These are phyloP conservation scores for Fusarium sp. DNA, from an alignment of 2,329 filamentous ascomycete genomes.

Conservation along the genomic window DNA sequence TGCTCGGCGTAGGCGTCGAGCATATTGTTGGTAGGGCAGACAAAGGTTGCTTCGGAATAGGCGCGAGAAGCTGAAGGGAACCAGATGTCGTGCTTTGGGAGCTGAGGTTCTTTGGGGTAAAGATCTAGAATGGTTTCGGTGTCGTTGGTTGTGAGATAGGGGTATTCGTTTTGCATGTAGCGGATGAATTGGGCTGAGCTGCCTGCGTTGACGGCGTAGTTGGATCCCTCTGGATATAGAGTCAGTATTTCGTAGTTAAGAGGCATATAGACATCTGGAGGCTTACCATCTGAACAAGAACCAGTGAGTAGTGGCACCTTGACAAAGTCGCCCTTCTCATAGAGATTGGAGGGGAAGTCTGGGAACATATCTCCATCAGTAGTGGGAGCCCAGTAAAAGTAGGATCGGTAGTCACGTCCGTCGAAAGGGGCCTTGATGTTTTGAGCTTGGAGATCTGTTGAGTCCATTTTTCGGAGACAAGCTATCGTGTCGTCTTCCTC, in stretches of 20 bases:
- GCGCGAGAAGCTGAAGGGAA: conserved; percentile 56
- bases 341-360: conserved; percentile 56
- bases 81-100: conserved; percentile 56
- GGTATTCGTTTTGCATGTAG: conserved; percentile 62
- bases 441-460: conserved; percentile 52
- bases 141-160: conserved; percentile 52
- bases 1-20: conserved; percentile 49
- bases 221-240: conserved; percentile 55
- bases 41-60: conserved; percentile 60
- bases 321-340: conserved; percentile 54
- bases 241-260: conserved; percentile 9
- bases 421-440: conserved; percentile 57
- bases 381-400: conserved; percentile 64
- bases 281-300: conserved; percentile 56
- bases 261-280: no score
- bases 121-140: conserved; percentile 49
- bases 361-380: conserved; percentile 60
- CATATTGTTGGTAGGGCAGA: conserved; percentile 56
- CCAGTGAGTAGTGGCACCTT: conserved; percentile 60
- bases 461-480: conserved; percentile 56
- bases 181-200: conserved; percentile 49
- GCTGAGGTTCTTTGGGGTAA: conserved; percentile 53
- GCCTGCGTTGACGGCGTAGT: conserved; percentile 55
- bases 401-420: conserved; percentile 49
- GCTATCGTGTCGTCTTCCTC: conserved; percentile 49